Evolutionary conservation across 75 land plant genomes (phyloP), one percentile per base, ranked within the genome.

Genomic region (Ceratopteris richardii): DNA sequence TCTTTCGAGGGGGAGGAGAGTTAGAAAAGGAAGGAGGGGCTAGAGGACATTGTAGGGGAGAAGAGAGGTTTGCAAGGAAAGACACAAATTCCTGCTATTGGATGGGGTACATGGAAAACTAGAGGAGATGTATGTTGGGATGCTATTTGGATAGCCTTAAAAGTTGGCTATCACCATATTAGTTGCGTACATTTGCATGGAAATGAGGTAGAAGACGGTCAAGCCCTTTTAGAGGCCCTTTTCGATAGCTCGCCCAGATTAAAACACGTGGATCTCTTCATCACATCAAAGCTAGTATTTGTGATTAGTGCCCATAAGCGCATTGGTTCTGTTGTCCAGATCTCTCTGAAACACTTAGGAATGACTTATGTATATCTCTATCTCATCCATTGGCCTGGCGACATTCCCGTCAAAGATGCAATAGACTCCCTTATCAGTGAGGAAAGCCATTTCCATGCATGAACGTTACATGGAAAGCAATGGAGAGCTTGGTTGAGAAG

Each of bases 181-280:
- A 86, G 82, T 46, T 86, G 86, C 64, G 90, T 83, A 2, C 90
- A 86, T 80, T 70, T 82, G 23, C 82, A 86, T 66, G 87, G 90
- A 1, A 82, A 86, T 36, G 90, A 86, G 67, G 51, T 19, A 31
- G 90, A 86, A 42, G 90, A 82, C 23, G 90, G 90, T 27, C 73
- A 82, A 37, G 90, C 82, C 5, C 44, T 86, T 51, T 40, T 33
- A 6, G 83, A 76, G 19, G 82, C 83, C n/a, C 67, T 82, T 28
- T 37, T 64, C 18, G 66, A 64, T 19, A 72, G 66, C 9, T 23
- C 61, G 16, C 58, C 65, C 24, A 70, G 76, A 14, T 52, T 86
- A 27, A 68, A 60, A 52, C 58, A 86, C 36, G 87, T 82, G 40
- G 86, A 86, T 46, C 57, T 86, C 7, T 86, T 86, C 53, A 62